Evolutionary conservation across 2,329 filamentous ascomycete species (phyloP), one percentile per base, ranked within the genome.

Genomic region (Botrytis deweyae): DNA sequence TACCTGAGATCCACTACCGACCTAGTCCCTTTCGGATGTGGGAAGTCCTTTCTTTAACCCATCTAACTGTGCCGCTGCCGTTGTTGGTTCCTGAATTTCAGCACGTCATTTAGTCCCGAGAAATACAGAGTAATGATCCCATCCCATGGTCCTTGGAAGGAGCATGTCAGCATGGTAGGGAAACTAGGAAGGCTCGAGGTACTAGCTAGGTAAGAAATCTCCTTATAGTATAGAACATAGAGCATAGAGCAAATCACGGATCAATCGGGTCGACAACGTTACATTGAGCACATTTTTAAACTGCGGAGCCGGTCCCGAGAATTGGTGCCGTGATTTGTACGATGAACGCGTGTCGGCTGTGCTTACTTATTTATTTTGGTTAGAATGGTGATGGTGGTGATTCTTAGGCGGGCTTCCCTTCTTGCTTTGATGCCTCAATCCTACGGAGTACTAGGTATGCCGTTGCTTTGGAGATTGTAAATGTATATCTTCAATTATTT

Each of bases 181-280:
- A 14, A n/a, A n/a, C n/a, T 16, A 55, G n/a, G 25, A 18, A 40
- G 14, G 40, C 12, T 40, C 40, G 40, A 40, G 40, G 10, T 42
- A 16, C 40, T 42, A 42, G 40, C 40, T 14, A 16, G 12, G 7
- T 29, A 10, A 38, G n/a, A 64, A 44, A 42, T 63, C 61, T 63
- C 36, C 61, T 10, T 42, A n/a, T 8, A 25, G 46, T 22, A 42
- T 42, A n/a, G 14, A 42, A 38, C 25, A 63, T 42, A 4, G 49
- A 4, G 49, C 49, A 42, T 42, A 40, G 25, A 42, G 25, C 38
- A 63, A 40, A 63, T 42, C 40, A 63, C 38, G 38, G 38, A 25
- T 63, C 61, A 29, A 40, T 44, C 62, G 62, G 62, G 38, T 44
- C n/a, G 9, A n/a, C 38, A 64, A 40, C 62, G 62, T 64, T 64